These are phyloP conservation scores for Solanum hybrid DNA, from an alignment of 305 asterid species.

Conservation along the genomic window DNA sequence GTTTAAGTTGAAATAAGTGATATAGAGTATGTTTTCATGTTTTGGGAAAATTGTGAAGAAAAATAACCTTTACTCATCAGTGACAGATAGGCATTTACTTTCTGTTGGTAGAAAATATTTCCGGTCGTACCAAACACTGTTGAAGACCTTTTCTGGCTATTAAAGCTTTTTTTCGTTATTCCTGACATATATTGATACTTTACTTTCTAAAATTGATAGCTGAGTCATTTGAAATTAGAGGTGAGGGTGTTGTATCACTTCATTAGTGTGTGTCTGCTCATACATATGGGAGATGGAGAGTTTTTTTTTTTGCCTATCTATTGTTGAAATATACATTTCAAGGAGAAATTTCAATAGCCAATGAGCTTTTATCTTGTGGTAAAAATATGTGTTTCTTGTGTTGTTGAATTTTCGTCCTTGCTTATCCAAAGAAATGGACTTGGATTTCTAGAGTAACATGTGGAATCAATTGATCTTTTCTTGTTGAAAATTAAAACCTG, in stretches of 20 bases:
- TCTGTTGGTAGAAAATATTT: not conserved
- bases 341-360: not conserved
- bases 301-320: not conserved
- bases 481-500: not conserved
- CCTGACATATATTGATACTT: not conserved
- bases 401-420: not conserved
- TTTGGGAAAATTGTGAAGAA: not conserved
- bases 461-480: not conserved
- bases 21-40: not conserved
- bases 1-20: not conserved
- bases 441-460: not conserved
- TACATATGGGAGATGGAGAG: not conserved
- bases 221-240: not conserved
- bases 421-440: not conserved
- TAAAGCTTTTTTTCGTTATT: not conserved
- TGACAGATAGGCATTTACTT: not conserved
- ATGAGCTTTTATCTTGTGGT: not conserved
- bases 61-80: not conserved
- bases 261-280: not conserved
- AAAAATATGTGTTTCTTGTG: not conserved
- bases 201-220: not conserved
- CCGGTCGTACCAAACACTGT: not conserved
- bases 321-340: not conserved
- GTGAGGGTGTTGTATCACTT: not conserved
- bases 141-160: not conserved